Conservation (phyloP, 2,329 filamentous ascomycete genomes). For the Phialocephala subalpina region DNA sequence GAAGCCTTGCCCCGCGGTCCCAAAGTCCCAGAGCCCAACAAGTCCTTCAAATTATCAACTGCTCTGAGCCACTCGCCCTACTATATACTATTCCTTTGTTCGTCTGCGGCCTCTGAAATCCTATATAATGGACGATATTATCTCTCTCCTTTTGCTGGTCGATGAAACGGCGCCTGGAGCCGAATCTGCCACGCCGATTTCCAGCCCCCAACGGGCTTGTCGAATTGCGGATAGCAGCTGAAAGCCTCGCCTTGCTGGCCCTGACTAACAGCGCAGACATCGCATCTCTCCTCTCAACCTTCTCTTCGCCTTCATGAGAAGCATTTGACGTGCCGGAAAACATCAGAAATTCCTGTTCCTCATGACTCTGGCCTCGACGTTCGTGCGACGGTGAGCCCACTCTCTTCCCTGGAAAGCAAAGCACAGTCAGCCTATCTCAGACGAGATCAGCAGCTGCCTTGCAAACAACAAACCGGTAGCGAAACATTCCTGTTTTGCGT, state of each 20-base stretch:
- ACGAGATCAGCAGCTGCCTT: slow-evolving; percentile 14
- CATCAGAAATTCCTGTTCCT: slow-evolving; percentile 2
- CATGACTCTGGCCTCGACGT: slow-evolving; percentile 20
- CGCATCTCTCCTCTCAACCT: slow-evolving; percentile 4
- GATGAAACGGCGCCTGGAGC: slow-evolving; percentile 4
- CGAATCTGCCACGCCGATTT: slow-evolving; percentile 5
- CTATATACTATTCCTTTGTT: not conserved
- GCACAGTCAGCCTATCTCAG: slow-evolving; percentile 15
- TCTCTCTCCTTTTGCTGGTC: not conserved
- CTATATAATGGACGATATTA: slow-evolving; percentile 4
- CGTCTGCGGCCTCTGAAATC: not conserved
- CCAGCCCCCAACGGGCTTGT: slow-evolving; percentile 21
- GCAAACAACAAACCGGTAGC: slow-evolving; percentile 15
- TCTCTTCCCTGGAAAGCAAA: slow-evolving; percentile 10
- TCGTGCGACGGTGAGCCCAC: slow-evolving; percentile 14
- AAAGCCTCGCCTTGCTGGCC: slow-evolving; percentile 17
- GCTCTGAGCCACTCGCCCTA: not conserved
- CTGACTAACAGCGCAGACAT: not conserved
- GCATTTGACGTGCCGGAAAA: not conserved
- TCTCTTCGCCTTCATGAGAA: not conserved
- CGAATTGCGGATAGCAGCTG: slow-evolving; percentile 17
- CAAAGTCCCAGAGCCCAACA: not conserved
- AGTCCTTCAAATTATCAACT: not conserved
- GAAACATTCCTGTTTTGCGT: slow-evolving; percentile 21
- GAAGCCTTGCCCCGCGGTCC: not conserved